These are phyloP conservation scores for Auricularia cornea DNA, from an alignment of 768 basidiomycete species.

Conservation along the genomic window DNA sequence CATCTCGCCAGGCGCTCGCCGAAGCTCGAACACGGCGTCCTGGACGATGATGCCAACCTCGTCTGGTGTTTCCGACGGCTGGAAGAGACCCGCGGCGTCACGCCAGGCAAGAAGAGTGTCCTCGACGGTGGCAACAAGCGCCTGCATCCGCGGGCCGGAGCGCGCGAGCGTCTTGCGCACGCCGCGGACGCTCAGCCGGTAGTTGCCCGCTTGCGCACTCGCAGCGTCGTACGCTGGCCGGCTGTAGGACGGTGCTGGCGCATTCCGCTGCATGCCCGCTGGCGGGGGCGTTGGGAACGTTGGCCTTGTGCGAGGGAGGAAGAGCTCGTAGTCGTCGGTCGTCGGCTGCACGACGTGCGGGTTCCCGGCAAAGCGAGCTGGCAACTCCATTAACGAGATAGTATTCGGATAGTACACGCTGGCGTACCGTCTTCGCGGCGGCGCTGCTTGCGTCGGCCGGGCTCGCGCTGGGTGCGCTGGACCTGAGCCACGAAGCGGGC, in stretches of 20 bases:
- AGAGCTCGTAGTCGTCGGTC: slow-evolving; percentile 43
- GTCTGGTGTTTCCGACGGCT: slow-evolving; percentile 52
- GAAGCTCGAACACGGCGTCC: slow-evolving; percentile 54
- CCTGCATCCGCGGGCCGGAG: slow-evolving; percentile 49
- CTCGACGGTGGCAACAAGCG: slow-evolving; percentile 63
- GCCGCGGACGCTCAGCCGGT: slow-evolving; percentile 68
- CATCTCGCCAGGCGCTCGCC: slow-evolving; percentile 54
- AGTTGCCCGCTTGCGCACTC: slow-evolving; percentile 64
- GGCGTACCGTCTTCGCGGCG: not conserved
- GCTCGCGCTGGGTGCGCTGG: not conserved
- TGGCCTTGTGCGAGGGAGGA: slow-evolving; percentile 33
- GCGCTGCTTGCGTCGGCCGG: not conserved
- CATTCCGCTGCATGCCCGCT: slow-evolving; percentile 53
- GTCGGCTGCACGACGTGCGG: slow-evolving; percentile 61
- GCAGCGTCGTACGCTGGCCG: slow-evolving; percentile 36
- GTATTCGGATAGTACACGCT: not conserved
- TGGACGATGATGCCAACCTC: slow-evolving; percentile 42
- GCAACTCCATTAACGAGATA: slow-evolving; percentile 5
- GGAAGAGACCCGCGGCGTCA: slow-evolving; percentile 42
- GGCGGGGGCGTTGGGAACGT: slow-evolving; percentile 79
- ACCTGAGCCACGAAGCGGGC: not conserved
- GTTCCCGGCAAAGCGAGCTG: slow-evolving; percentile 67
- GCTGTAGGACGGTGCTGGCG: slow-evolving; percentile 38
- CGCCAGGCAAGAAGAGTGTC: slow-evolving; percentile 57
- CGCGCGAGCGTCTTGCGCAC: slow-evolving; percentile 59